Percentiles rank a stretch among this genome's conserved stretches.
Evolutionary conservation across 164 flowering plant genomes (phyloP).

Genomic region (Paratinospora sagittata): DNA sequence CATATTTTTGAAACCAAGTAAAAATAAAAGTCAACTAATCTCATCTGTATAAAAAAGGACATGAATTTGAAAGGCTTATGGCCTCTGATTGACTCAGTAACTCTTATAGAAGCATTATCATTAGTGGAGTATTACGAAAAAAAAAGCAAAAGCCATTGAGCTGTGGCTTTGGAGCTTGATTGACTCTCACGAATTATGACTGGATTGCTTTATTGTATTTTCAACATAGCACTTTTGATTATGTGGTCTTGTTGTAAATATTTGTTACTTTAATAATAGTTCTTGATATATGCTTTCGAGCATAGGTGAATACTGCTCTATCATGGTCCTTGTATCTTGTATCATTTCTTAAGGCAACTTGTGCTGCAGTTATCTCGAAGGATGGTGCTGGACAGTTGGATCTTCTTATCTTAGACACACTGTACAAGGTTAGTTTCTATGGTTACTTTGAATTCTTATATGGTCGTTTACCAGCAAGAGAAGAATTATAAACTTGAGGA

Average conservation of each 20-base stretch:
- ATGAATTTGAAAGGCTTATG: too few relatives aligned
- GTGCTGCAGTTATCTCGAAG: slow-evolving; percentile 65
- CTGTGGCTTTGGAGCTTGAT: too few relatives aligned
- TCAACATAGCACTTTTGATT: too few relatives aligned
- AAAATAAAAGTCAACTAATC: too few relatives aligned
- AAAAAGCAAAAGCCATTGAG: too few relatives aligned
- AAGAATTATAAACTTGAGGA: neutral
- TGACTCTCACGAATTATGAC: too few relatives aligned
- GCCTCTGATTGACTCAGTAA: too few relatives aligned
- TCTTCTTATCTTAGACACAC: slow-evolving; percentile 88
- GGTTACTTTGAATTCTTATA: neutral
- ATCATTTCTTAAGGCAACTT: neutral
- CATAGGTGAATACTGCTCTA: neutral
- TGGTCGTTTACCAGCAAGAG: neutral
- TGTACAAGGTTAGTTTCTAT: slow-evolving; percentile 54
- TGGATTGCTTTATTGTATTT: too few relatives aligned
- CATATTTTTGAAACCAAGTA: too few relatives aligned
- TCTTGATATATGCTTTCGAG: neutral
- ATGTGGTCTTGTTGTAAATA: neutral
- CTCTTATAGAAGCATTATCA: too few relatives aligned
- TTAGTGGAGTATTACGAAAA: too few relatives aligned
- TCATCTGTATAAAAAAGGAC: too few relatives aligned
- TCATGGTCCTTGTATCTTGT: neutral
- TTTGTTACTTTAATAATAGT: neutral
- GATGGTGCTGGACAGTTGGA: slow-evolving; percentile 37